A percentile compares a stretch with the other conserved stretches of the same genome.
phyloP scores from a whole-genome alignment of 1,284 basidiomycete genomes.

The Somion occarium region DNA sequence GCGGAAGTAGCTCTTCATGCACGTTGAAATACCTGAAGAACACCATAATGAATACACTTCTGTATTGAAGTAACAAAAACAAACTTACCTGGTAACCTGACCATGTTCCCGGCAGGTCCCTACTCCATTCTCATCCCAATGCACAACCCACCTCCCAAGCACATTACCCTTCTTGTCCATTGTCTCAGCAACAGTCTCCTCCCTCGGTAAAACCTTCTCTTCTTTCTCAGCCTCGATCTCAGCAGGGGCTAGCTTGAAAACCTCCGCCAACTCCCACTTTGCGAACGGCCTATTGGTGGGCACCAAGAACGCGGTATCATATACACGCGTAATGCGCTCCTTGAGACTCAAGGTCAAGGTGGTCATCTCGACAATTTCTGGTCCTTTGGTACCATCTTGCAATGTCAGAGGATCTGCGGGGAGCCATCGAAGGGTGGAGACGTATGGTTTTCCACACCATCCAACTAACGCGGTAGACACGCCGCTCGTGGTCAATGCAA shows the following conservation, averaged over 20 bases:
- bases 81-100: constrained; percentile 54
- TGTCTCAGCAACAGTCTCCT: constrained; percentile 79
- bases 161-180: constrained; percentile 56
- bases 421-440: constrained; percentile 35
- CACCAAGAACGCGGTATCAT: constrained; percentile 69
- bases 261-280: constrained; percentile 71
- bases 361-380: constrained; percentile 53
- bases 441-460: constrained; percentile 62
- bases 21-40: constrained; percentile 71
- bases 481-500: constrained; percentile 67
- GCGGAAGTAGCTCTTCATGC: constrained; percentile 66
- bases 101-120: constrained; percentile 60
- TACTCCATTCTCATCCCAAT: constrained; percentile 60
- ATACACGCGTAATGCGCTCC: constrained; percentile 62
- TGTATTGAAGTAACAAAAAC: constrained; percentile 1
- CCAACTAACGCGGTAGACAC: constrained; percentile 72
- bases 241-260: constrained; percentile 42
- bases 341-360: constrained; percentile 63
- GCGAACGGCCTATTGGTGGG: constrained; percentile 72
- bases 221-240: constrained; percentile 32
- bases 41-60: constrained; percentile 12
- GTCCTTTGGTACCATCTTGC: constrained; percentile 12
- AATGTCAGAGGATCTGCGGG: constrained; percentile 31
- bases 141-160: constrained; percentile 74
- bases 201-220: constrained; percentile 36